Conservation (phyloP, 306 rosid species). For the Dalbergia cultrata region DNA sequence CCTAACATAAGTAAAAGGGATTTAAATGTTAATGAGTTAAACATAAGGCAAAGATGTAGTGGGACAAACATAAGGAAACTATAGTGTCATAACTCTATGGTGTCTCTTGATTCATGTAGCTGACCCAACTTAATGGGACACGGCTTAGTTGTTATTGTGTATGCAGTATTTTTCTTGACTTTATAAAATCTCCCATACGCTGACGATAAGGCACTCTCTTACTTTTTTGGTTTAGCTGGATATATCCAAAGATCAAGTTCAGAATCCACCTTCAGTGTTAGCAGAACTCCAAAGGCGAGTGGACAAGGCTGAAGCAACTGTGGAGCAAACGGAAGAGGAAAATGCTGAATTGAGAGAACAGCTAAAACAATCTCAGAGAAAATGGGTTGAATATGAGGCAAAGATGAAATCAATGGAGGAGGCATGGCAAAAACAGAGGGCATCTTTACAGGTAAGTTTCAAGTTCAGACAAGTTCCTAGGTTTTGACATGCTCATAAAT, state of each 20-base stretch:
- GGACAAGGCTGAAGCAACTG: slow-evolving; percentile 69
- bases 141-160: neutral
- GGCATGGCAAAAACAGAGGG: slow-evolving; percentile 94
- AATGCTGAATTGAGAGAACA: slow-evolving; percentile 78
- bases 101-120: too few species aligned
- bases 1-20: too few species aligned
- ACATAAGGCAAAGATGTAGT: too few species aligned
- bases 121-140: too few species aligned
- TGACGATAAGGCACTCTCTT: neutral
- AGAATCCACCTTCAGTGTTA: slow-evolving; percentile 62
- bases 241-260: slow-evolving; percentile 57
- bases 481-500: slow-evolving; percentile 34
- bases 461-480: slow-evolving; percentile 37
- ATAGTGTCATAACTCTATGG: too few species aligned
- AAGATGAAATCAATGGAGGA: slow-evolving; percentile 97
- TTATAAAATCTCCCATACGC: slow-evolving; percentile 8
- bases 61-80: too few species aligned
- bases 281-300: slow-evolving; percentile 76
- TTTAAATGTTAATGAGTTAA: too few species aligned
- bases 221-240: slow-evolving; percentile 53
- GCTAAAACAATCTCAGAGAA: slow-evolving; percentile 70
- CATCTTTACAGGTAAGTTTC: slow-evolving; percentile 91
- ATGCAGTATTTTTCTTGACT: slow-evolving; percentile 14
- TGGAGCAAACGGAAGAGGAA: slow-evolving; percentile 86
- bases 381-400: slow-evolving; percentile 85